A percentile compares a stretch with the other conserved stretches of the same genome.
Conservation (phyloP, 495 filamentous ascomycete genomes). For the Xylaria venustula region DNA sequence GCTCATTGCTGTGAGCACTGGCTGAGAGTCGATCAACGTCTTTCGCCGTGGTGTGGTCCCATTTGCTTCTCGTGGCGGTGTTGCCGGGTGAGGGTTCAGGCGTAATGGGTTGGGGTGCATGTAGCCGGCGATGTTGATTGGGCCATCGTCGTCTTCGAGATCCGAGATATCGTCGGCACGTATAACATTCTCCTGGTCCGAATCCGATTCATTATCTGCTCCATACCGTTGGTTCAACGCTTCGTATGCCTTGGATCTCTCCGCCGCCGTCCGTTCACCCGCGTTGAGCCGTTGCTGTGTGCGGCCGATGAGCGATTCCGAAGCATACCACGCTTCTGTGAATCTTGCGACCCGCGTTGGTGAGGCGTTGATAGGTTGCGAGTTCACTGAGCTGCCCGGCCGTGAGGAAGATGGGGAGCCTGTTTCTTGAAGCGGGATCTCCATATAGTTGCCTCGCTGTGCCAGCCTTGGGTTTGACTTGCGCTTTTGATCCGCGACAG, state of each 20-base stretch:
- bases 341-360: constrained; percentile 59
- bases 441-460: constrained; percentile 37
- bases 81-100: constrained; percentile 35
- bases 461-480: constrained; percentile 32
- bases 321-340: constrained; percentile 58
- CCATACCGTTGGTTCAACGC: constrained; percentile 48
- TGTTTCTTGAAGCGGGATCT: constrained; percentile 37
- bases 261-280: constrained; percentile 43
- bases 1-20: constrained; percentile 41
- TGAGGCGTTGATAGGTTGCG: constrained; percentile 35
- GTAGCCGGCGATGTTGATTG: constrained; percentile 20
- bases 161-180: constrained; percentile 17
- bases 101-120: constrained; percentile 47
- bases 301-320: constrained; percentile 53
- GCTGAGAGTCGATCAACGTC: constrained; percentile 26
- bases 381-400: constrained; percentile 29
- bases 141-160: constrained; percentile 22
- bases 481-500: constrained; percentile 42
- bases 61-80: constrained; percentile 9
- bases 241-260: constrained; percentile 46
- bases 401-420: constrained; percentile 28
- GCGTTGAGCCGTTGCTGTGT: constrained; percentile 42
- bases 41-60: constrained; percentile 14
- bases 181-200: constrained; percentile 39
- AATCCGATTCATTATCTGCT: constrained; percentile 40